Conservation (phyloP, 768 basidiomycete genomes). For the Mycena amicta region DNA sequence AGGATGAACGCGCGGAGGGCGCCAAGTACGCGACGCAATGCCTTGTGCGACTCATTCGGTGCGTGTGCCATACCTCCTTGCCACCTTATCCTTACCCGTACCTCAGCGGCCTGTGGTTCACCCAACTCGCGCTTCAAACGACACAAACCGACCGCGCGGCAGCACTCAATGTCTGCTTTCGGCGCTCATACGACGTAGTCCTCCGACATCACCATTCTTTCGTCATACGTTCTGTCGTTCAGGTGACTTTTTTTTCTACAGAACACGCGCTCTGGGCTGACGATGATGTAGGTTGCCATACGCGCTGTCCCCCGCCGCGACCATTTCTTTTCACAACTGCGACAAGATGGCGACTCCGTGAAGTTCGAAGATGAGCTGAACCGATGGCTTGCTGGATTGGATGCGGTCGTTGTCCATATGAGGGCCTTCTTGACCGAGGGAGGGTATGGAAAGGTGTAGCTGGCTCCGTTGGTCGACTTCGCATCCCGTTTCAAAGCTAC, state of each 20-base stretch:
- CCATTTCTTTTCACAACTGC: slow-evolving; percentile 65
- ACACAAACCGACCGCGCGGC: slow-evolving; percentile 55
- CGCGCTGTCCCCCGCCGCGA: slow-evolving; percentile 61
- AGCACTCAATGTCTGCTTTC: slow-evolving; percentile 71
- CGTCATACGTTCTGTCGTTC: slow-evolving; percentile 64
- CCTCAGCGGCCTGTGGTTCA: slow-evolving; percentile 65
- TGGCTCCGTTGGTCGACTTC: neutral
- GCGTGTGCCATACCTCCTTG: slow-evolving; percentile 29
- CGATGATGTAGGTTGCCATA: slow-evolving; percentile 52
- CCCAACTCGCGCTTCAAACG: slow-evolving; percentile 66
- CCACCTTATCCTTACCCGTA: too few species aligned
- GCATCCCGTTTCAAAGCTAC: too few species aligned
- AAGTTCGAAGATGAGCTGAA: slow-evolving; percentile 56
- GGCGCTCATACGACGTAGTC: slow-evolving; percentile 68
- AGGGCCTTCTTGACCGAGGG: slow-evolving; percentile 55
- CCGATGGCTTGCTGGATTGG: slow-evolving; percentile 64
- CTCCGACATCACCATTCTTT: slow-evolving; percentile 69
- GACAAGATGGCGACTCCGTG: slow-evolving; percentile 57
- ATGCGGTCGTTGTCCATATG: slow-evolving; percentile 52
- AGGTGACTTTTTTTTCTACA: slow-evolving; percentile 41
- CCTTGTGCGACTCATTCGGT: slow-evolving; percentile 70
- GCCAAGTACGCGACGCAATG: slow-evolving; percentile 57
- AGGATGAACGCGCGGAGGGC: slow-evolving; percentile 46
- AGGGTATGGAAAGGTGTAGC: slow-evolving; percentile 52
- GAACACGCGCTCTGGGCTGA: slow-evolving; percentile 16